Evolutionary conservation across 2,329 filamentous ascomycete species (phyloP).

Genomic region (Beauveria pseudobassiana): DNA sequence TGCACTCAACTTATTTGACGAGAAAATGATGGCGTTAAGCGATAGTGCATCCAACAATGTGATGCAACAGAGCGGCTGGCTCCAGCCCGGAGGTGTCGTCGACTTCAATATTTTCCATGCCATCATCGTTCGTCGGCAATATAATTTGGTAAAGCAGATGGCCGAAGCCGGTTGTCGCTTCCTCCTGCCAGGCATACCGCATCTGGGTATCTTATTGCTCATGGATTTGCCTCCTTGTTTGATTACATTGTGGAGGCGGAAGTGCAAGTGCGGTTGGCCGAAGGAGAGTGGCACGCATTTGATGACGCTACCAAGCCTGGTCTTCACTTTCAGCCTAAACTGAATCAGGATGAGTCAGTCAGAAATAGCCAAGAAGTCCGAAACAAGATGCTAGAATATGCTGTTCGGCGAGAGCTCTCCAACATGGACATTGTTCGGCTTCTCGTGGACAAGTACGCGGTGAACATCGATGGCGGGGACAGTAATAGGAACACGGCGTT

Average conservation of each 20-base stretch:
- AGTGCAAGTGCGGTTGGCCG: background rate
- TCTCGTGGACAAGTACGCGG: slow-evolving; percentile 6
- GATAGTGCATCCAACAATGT: background rate
- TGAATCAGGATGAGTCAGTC: background rate
- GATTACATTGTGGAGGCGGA: background rate
- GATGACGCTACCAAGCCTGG: background rate
- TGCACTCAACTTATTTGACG: background rate
- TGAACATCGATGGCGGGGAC: background rate
- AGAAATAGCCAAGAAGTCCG: background rate
- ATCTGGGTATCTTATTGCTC: background rate
- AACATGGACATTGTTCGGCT: slow-evolving; percentile 5
- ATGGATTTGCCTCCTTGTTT: background rate
- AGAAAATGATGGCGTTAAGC: background rate
- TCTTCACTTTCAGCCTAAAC: background rate
- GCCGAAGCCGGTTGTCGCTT: background rate
- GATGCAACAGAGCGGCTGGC: background rate
- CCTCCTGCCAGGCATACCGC: background rate
- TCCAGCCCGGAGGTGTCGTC: background rate
- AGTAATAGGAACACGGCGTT: background rate
- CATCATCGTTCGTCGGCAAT: background rate
- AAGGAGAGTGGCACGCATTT: slow-evolving; percentile 7
- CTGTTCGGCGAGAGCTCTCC: background rate
- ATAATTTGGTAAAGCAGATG: background rate
- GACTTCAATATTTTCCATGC: background rate
- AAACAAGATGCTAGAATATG: background rate